phyloP scores from a whole-genome alignment of 306 rosid genomes.

The Cucumis hystrix region DNA sequence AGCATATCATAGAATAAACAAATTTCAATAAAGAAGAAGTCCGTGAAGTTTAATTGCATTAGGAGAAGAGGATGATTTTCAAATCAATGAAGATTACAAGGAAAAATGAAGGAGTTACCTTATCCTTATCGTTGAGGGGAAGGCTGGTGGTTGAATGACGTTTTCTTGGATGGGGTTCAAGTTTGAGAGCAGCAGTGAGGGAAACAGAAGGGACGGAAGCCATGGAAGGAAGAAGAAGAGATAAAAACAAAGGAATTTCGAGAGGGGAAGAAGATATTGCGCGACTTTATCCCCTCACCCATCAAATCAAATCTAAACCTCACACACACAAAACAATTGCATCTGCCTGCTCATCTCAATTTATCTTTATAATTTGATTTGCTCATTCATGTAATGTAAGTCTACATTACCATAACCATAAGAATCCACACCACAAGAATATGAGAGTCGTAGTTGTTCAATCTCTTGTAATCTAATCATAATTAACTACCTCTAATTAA shows the following conservation, averaged over 20 bases:
- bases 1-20: background rate
- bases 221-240: slow-evolving; percentile 26
- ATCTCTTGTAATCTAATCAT: no score
- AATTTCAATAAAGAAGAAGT: background rate
- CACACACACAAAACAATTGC: background rate
- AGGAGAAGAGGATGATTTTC: background rate
- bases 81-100: background rate
- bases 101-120: slow-evolving; percentile 20
- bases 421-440: no score
- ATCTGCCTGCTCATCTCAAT: no score
- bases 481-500: no score
- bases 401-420: no score
- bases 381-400: no score
- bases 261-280: background rate
- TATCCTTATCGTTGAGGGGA: slow-evolving; percentile 43
- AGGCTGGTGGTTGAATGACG: slow-evolving; percentile 21
- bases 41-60: background rate
- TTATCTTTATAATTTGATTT: no score
- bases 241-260: background rate
- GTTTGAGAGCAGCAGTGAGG: slow-evolving; percentile 38
- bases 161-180: slow-evolving; percentile 42
- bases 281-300: background rate
- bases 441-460: no score
- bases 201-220: slow-evolving; percentile 56
- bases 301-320: slow-evolving; percentile 4